phyloP scores from a whole-genome alignment of 1,139 yeast species.

The Magnusiomyces tetraspermus region DNA sequence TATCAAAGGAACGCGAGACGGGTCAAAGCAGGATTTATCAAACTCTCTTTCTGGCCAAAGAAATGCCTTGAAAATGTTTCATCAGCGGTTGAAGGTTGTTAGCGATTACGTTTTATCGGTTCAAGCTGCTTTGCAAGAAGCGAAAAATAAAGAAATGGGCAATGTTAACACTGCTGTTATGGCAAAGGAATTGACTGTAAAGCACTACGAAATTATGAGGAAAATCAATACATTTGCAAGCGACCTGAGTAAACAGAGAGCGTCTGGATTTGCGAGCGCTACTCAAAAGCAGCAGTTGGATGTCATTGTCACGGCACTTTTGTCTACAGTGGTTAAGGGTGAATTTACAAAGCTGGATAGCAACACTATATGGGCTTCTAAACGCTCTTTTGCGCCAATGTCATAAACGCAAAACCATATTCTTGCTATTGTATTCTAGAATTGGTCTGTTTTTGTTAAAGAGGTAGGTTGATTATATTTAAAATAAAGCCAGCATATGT shows the following conservation, averaged over 20 bases:
- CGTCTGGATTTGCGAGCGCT: slow-evolving; percentile 9
- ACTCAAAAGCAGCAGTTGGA: slow-evolving; percentile 21
- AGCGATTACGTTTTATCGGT: slow-evolving; percentile 22
- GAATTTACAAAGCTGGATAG: slow-evolving; percentile 13
- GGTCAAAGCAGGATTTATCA: slow-evolving; percentile 13
- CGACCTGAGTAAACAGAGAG: slow-evolving; percentile 15
- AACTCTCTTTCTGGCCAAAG: slow-evolving; percentile 26
- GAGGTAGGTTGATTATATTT: too few species aligned
- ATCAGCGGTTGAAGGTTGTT: slow-evolving; percentile 22
- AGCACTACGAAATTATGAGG: slow-evolving; percentile 23
- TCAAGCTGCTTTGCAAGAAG: slow-evolving; percentile 11
- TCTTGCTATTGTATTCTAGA: too few species aligned
- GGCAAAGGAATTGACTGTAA: background rate
- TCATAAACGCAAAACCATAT: background rate
- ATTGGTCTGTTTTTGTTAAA: too few species aligned
- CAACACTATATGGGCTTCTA: slow-evolving; percentile 24
- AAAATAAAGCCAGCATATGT: too few species aligned
- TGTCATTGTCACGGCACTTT: slow-evolving; percentile 21
- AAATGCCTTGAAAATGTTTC: slow-evolving; percentile 28
- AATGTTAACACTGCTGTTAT: background rate
- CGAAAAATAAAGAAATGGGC: background rate
- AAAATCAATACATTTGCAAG: slow-evolving; percentile 23
- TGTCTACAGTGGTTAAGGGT: slow-evolving; percentile 21
- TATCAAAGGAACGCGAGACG: slow-evolving; percentile 20
- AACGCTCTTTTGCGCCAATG: slow-evolving; percentile 33